Conservation (phyloP, 2,329 filamentous ascomycete genomes). For the Talaromyces sp. region DNA sequence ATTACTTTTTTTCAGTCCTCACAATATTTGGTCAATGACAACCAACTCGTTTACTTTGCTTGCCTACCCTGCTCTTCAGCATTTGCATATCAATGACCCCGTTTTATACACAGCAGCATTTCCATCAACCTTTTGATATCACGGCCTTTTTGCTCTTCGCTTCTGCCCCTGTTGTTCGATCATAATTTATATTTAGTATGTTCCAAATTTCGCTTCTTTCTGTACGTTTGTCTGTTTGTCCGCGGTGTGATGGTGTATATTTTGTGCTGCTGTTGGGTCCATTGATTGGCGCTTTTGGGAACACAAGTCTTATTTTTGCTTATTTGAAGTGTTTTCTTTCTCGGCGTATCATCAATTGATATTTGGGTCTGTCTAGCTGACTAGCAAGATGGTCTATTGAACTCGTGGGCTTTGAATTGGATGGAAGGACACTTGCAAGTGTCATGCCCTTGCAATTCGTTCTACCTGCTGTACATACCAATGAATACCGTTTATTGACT, state of each 20-base stretch:
- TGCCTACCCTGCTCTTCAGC: conserved; percentile 3
- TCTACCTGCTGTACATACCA: not conserved
- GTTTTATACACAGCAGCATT: not conserved
- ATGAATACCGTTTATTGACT: not conserved
- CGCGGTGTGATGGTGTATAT: not conserved
- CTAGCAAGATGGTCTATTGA: not conserved
- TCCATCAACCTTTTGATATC: not conserved
- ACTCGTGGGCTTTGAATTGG: not conserved
- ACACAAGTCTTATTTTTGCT: not conserved
- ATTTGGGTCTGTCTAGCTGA: not conserved
- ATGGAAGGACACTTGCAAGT: not conserved
- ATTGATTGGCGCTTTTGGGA: conserved; percentile 8
- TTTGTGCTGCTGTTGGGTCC: not conserved
- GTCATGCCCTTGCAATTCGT: not conserved
- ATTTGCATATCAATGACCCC: conserved; percentile 19
- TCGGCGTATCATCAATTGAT: not conserved
- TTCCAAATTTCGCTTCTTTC: not conserved
- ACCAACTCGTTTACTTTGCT: not conserved
- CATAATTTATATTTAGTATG: conserved; percentile 1
- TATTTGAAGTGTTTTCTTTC: not conserved
- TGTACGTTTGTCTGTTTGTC: not conserved
- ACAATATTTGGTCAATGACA: not conserved
- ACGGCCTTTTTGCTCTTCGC: not conserved
- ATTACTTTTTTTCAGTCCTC: not conserved
- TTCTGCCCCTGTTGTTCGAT: not conserved